A percentile compares a stretch with the other conserved stretches of the same genome.
Evolutionary conservation across 805 yeast genomes (phyloP).

Genomic region (Zygoascus tannicola): DNA sequence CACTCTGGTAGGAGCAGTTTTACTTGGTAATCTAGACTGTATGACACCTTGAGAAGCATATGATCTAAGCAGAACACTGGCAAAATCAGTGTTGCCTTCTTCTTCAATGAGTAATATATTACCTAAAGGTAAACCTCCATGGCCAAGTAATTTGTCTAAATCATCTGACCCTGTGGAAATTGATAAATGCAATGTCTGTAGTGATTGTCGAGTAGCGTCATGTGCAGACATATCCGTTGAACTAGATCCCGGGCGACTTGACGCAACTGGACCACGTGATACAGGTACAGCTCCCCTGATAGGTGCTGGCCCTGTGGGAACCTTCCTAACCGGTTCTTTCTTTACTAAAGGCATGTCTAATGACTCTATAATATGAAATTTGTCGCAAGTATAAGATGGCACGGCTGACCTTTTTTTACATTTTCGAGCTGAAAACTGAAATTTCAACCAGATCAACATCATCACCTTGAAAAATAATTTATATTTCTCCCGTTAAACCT

Average conservation of each 20-base stretch:
- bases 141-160: slow-evolving; percentile 64
- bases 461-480: too few species aligned
- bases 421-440: neutral
- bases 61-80: slow-evolving; percentile 55
- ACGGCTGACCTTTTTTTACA: neutral
- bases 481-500: too few species aligned
- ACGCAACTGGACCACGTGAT: too few species aligned
- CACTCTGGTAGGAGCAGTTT: slow-evolving; percentile 38
- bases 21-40: slow-evolving; percentile 40
- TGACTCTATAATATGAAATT: too few species aligned
- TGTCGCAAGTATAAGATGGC: too few species aligned
- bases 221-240: slow-evolving; percentile 24
- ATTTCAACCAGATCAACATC: neutral
- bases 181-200: slow-evolving; percentile 62
- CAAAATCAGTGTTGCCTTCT: slow-evolving; percentile 80
- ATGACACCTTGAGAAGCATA: slow-evolving; percentile 71
- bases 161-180: slow-evolving; percentile 74
- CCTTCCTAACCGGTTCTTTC: neutral
- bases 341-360: slow-evolving; percentile 4
- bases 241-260: too few species aligned
- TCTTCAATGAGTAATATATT: slow-evolving; percentile 65
- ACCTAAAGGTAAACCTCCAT: slow-evolving; percentile 82
- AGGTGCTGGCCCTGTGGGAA: too few species aligned
- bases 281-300: too few species aligned
- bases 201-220: slow-evolving; percentile 68